Evolutionary conservation across 2,329 filamentous ascomycete species (phyloP).

Genomic region (Calcarisporium arbuscula): DNA sequence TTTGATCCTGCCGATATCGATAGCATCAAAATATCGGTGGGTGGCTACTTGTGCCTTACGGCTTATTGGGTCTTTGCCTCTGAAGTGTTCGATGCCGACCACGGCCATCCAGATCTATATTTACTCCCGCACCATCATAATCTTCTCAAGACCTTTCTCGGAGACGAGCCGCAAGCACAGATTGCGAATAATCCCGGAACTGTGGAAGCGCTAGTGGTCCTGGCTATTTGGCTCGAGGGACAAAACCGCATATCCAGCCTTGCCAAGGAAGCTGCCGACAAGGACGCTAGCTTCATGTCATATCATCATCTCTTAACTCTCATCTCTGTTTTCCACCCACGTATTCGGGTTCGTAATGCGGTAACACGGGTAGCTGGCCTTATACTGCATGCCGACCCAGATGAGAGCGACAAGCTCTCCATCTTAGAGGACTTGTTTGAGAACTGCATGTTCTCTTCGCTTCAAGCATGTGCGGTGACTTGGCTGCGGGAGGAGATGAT

Average conservation of each 20-base stretch:
- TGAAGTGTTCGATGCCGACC: constrained; percentile 52
- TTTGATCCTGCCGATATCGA: constrained; percentile 41
- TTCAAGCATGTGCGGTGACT: constrained; percentile 56
- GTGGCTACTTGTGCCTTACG: constrained; percentile 52
- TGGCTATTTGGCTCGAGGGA: constrained; percentile 54
- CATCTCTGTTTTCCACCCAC: constrained; percentile 50
- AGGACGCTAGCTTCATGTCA: constrained; percentile 45
- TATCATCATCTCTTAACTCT: constrained; percentile 56
- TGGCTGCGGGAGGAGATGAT: constrained; percentile 61
- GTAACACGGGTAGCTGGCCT: constrained; percentile 46
- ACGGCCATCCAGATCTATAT: constrained; percentile 43
- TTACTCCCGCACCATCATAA: constrained; percentile 55
- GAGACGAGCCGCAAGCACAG: constrained; percentile 39
- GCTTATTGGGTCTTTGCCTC: constrained; percentile 59
- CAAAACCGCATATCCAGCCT: constrained; percentile 33
- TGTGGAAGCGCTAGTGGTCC: constrained; percentile 51
- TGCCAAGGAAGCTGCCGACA: constrained; percentile 22
- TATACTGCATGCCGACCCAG: constrained; percentile 52
- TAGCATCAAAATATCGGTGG: constrained; percentile 51
- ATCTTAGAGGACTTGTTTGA: constrained; percentile 61
- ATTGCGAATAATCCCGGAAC: constrained; percentile 47
- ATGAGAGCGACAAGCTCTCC: constrained; percentile 50
- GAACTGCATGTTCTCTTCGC: constrained; percentile 56
- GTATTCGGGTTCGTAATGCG: constrained; percentile 47
- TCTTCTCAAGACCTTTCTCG: constrained; percentile 48